Evolutionary conservation across 345 rosid genomes (phyloP).

Genomic region (Citrus glauca): DNA sequence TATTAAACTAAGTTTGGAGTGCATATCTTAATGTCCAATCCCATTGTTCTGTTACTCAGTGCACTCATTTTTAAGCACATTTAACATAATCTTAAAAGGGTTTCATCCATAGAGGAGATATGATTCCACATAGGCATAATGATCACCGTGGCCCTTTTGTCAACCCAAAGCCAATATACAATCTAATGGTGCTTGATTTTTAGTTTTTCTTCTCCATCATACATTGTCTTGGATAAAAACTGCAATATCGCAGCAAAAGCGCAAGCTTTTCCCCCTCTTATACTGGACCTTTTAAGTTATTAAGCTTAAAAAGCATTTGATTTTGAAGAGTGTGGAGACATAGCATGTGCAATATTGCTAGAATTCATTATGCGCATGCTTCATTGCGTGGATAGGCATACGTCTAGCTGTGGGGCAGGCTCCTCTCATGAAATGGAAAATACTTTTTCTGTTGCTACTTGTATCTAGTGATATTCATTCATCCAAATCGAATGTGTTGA

Average conservation of each 20-base stretch:
- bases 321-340: constrained; percentile 24
- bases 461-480: background rate
- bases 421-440: background rate
- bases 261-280: background rate
- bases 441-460: constrained; percentile 5
- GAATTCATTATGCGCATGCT: constrained; percentile 24
- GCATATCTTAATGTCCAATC: constrained; percentile 7
- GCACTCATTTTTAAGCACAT: constrained; percentile 19
- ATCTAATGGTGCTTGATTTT: constrained; percentile 12
- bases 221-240: constrained; percentile 14
- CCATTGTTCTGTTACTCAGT: constrained; percentile 13
- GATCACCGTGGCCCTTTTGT: constrained; percentile 18
- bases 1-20: constrained; percentile 9
- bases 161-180: constrained; percentile 22
- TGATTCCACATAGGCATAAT: constrained; percentile 17
- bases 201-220: constrained; percentile 16
- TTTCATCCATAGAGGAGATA: constrained; percentile 9
- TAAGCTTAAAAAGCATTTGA: background rate
- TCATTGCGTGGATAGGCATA: constrained; percentile 9
- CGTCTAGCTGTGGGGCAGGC: background rate
- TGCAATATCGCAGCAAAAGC: constrained; percentile 1
- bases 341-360: constrained; percentile 31
- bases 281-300: background rate
- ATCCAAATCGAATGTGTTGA: constrained; percentile 6
- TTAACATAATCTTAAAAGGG: constrained; percentile 5